Base-by-base conservation (phyloP, 805 yeast species). In the Spathaspora girioi region DNA sequence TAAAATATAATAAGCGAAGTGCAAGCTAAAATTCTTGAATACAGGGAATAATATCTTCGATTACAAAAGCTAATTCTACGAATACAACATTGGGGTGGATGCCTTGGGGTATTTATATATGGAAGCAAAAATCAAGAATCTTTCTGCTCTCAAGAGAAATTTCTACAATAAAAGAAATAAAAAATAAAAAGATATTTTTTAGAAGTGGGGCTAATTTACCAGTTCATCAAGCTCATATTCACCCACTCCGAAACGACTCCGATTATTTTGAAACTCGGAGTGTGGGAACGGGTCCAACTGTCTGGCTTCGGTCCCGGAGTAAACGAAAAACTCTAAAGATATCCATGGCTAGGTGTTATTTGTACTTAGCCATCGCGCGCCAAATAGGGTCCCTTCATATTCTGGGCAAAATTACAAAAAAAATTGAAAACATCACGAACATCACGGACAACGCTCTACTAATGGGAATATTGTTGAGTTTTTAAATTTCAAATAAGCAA, bases 191-290 rank as follows among this genome's bases (percentile, higher is more conserved):
- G 15, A 18, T 42, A 42, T 42, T 42, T 42, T 42, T 42, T 42
- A 18, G 44, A 42, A 42, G 44, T 42, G 44, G 44, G 44, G 44
- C 44, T 42, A 42, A 42, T 42, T 35, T 35, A 35, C 15, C 40
- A 35, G 40, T 14, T 7, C 40, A 35, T 35, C 40, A 35, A 35
- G 18, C 40, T n/a, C 3, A 14, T 6, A n/a, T 14, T 11, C 40
- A 4, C 40, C 40, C 40, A 35, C 40, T 35, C 40, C 40, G 40
- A 35, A 35, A 35, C 15, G 40, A 35, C 40, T 35, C 40, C 40
- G 40, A 35, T 35, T 35, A 35, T 35, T 35, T 35, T 35, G n/a
- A 35, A 35, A 14, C 15, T 35, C 18, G 40, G 40, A n/a, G 40
- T 40, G n/a, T 6, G 44, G 20, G 2, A 42, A 23, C 14, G 9